Evolutionary conservation across 805 yeast genomes (phyloP).

Genomic region (Tetrapisispora namnaoensis): DNA sequence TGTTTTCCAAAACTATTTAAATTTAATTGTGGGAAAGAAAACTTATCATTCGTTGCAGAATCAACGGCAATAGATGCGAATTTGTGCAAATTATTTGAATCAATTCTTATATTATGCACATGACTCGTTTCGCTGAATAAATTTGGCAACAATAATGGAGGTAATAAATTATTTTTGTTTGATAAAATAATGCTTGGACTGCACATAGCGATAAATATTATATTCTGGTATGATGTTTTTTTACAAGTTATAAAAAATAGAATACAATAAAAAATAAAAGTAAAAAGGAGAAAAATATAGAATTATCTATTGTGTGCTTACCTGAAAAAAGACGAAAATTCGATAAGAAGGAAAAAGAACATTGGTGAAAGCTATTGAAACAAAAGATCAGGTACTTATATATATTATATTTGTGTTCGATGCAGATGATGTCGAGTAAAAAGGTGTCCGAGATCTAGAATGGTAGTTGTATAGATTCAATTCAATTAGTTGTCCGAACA

Average conservation of each 20-base stretch:
- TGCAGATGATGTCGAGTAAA: too few species aligned
- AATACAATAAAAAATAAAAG: neutral
- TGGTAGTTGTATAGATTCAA: too few species aligned
- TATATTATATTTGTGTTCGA: too few species aligned
- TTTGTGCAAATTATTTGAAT: neutral
- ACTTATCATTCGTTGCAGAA: neutral
- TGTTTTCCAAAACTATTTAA: neutral
- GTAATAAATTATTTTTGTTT: conserved; percentile 20
- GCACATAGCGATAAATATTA: neutral
- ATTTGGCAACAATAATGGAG: conserved; percentile 26
- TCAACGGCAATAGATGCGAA: conserved; percentile 3
- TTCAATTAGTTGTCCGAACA: too few species aligned
- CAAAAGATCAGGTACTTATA: too few species aligned
- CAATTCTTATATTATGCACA: neutral
- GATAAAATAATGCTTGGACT: conserved; percentile 19
- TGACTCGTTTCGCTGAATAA: neutral
- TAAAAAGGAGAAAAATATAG: neutral
- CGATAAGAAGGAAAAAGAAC: too few species aligned
- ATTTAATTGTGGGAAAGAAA: too few species aligned
- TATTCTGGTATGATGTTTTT: too few species aligned
- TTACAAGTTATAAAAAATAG: too few species aligned
- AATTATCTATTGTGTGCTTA: neutral
- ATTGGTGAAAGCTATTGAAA: too few species aligned
- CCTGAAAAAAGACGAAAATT: too few species aligned
- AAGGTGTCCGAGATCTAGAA: too few species aligned